Base-by-base conservation (phyloP, 371 early-diverging fungal genomes). In the Parasitella parasitica region DNA sequence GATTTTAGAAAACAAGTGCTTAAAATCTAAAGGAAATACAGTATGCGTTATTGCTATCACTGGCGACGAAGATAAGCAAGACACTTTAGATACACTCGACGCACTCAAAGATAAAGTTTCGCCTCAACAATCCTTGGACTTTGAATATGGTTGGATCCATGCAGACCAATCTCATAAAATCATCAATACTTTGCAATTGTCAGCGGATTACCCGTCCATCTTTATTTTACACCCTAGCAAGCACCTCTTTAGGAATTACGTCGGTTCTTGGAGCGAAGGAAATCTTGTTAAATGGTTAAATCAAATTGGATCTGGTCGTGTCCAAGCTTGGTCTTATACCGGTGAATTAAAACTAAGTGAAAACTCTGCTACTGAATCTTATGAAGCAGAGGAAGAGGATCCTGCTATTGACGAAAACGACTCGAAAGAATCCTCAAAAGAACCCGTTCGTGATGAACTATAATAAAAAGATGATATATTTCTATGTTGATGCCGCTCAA, bases 71-170 rank as follows among this genome's bases (percentile, higher is more conserved):
- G 89, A 90, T 20, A 64, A 70, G 28, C 64, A 76, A 28, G 80
- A 83, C 26, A 85, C 87, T 54, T 74, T 75, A 6, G 72, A 71
- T 35, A 82, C 85, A 2, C 38, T 91, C 48, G 67, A 75, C 20
- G 64, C 80, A 7, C 61, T 95, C 46, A 77, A 80, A 34, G 73
- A 87, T 20, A 83, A 73, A 35, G 59, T 67, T 6, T 54, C 54
- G 2, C 39, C 39, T 5, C 64, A 79, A 6, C 65, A 79, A 4
- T 39, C n/a, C 6, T 20, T 54, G 7, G 46, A 48, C 1, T 71
- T 86, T 52, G 77, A 77, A 24, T 85, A 85, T 54, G 67, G 82
- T 8, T 93, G 92, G 93, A 80, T 91, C 57, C 85, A 88, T 65
- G 84, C 86, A 1, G 63, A 84, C 50, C 82, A 83, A 24, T 78